Evolutionary conservation across 2,329 filamentous ascomycete species (phyloP).

Genomic region (Apiospora kogelbergensis): DNA sequence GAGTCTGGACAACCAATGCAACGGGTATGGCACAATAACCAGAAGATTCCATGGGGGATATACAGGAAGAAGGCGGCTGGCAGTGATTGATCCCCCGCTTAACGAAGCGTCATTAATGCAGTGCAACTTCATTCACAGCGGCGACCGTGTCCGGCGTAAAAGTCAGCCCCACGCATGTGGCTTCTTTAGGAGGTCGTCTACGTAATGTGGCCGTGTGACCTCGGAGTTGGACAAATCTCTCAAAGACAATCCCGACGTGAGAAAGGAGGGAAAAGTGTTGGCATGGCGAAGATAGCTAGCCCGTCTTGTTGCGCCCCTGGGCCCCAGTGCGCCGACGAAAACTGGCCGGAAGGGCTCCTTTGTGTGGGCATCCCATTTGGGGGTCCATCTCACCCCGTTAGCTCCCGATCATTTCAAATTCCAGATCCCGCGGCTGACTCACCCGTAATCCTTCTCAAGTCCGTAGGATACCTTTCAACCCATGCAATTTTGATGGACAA

Average conservation of each 20-base stretch:
- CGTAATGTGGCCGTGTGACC: neutral
- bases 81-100: too few species aligned
- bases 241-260: neutral
- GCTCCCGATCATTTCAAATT: neutral
- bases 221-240: neutral
- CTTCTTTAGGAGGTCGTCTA: neutral
- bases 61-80: too few species aligned
- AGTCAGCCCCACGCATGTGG: neutral
- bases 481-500: too few species aligned
- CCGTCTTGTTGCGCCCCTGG: neutral
- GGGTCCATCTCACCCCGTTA: neutral
- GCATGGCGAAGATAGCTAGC: neutral
- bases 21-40: too few species aligned
- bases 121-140: neutral
- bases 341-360: neutral
- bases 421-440: constrained; percentile 3
- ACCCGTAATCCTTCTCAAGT: neutral
- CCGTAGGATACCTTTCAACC: neutral
- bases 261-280: neutral
- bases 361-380: neutral
- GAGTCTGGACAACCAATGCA: too few species aligned
- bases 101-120: too few species aligned
- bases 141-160: neutral
- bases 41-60: too few species aligned
- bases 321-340: neutral